Evolutionary conservation across 176 grass and related monocot species (phyloP).

Genomic region (Ampelocalamus luodianensis): DNA sequence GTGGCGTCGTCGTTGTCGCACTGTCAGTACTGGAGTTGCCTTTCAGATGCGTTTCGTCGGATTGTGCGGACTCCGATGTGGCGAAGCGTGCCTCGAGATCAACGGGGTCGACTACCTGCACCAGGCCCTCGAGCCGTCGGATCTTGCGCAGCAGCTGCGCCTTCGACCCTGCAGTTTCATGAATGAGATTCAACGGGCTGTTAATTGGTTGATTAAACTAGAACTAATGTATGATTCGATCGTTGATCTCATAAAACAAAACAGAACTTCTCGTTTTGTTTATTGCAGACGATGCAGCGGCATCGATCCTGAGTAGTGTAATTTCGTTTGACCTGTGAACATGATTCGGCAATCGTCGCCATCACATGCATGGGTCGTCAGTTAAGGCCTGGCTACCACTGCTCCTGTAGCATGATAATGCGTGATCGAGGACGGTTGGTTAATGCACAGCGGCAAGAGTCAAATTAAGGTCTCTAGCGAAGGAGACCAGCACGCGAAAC

Average conservation of each 20-base stretch:
- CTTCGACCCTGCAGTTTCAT: constrained; percentile 58
- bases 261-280: not conserved
- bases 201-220: not conserved
- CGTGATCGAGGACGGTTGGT: constrained; percentile 11
- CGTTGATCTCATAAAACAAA: not conserved
- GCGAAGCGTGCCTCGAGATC: constrained; percentile 58
- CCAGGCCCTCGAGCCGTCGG: constrained; percentile 57
- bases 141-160: constrained; percentile 49
- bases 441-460: constrained; percentile 15
- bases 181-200: not conserved
- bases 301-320: not conserved
- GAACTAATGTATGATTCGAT: not conserved
- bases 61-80: constrained; percentile 19
- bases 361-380: constrained; percentile 22
- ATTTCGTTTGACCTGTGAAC: constrained; percentile 4
- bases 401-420: not conserved
- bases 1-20: not conserved
- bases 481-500: constrained; percentile 3
- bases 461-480: not conserved
- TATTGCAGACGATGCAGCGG: not conserved
- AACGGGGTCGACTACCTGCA: constrained; percentile 34
- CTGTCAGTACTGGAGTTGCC: not conserved
- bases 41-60: not conserved
- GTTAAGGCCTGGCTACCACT: not conserved
- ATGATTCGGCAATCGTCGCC: constrained; percentile 33